Base-by-base conservation (phyloP, 2,329 filamentous ascomycete species). In the Waltergamsia citrina region DNA sequence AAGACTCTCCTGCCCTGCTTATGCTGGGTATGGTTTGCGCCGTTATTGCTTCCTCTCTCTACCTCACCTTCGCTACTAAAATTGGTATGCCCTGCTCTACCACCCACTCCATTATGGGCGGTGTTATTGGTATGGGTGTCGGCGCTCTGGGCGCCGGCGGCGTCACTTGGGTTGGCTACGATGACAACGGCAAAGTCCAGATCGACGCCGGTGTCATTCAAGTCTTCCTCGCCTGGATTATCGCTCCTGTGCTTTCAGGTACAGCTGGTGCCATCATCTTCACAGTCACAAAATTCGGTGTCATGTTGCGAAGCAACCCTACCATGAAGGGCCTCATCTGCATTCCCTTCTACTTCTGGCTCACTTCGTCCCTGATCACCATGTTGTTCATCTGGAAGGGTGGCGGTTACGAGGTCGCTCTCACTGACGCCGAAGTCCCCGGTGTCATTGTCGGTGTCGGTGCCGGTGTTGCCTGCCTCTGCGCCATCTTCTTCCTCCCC, bases 361-460 rank as follows among this genome's bases (percentile, higher is more conserved):
- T 75, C 28, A 73, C 73, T 1, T 63, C 65, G 11, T 61, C 62
- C 14, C 62, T 77, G 9, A 57, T 77, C 11, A 61, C 63, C 44
- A 71, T 83, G 49, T 70, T 81, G 39, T 71, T 83, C 37, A 64
- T 81, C 41, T 69, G 63, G 65, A 69, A 69, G 52, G 66, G 65
- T 23, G 65, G 59, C 25, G 51, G 48, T 40, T 64, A 63, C 45
- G 45, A 53, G 31, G 50, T 76, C 39, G 59, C 62, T 8, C 58
- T 78, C 23, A 65, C 55, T 26, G 60, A 66, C 17, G 52, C 52
- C 5, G 56, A 69, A 44, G 60, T 74, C 18, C 62, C 62, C 12
- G 71, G 70, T 35, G 63, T 70, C 34, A 73, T 74, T 20, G 52
- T 78, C 22, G 71, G 65, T 26, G 57, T 66, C 16, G 69, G 69